Base-by-base conservation (phyloP, 768 basidiomycete genomes). In the Boletus edulis region DNA sequence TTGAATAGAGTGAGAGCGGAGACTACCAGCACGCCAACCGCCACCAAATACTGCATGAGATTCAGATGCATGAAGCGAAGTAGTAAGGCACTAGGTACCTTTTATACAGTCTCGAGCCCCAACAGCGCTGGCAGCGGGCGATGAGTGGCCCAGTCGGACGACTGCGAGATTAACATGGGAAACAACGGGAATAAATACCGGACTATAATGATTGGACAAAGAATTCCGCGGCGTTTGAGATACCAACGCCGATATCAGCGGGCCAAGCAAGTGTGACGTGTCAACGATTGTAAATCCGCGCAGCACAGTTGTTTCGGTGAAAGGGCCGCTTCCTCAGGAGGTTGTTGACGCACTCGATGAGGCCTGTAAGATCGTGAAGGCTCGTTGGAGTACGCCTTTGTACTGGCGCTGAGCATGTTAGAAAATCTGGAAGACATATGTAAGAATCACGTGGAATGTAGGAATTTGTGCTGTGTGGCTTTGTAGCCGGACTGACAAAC, bases 301-400 rank as follows among this genome's bases (percentile, higher is more conserved):
- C 66, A 5, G 67, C 60, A 3, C 80, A 82, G 58, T 55, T 81
- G 47, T n/a, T 54, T 73, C 72, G 46, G 80, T 74, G 59, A 81
- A 81, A 64, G 81, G 82, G 0, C 80, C 81, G 0, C 71, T 84
- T 32, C 80, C 81, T 4, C 73, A 80, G 38, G 80, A 77, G 27
- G 74, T 85, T 1, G 68, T 83, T 7, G 65, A 75, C 44, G 78
- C 76, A 15, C 66, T 84, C 11, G 78, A 85, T 48, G 75, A 82
- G 55, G 80, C 81, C 2, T 77, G 75, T 62, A 58, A 60, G 48
- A 71, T 76, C 51, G 77, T 79, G 14, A 68, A 66, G 39, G 65
- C 61, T 10, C 66, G 67, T 40, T 72, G 58, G 29, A 74, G 65
- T 50, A 67, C 62, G 18, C 72, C 74, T 2, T 46, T 55, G 18